Evolutionary conservation across 768 basidiomycete genomes (phyloP), one percentile per base, ranked within the genome.

Genomic region (Collybiopsis luxurians): DNA sequence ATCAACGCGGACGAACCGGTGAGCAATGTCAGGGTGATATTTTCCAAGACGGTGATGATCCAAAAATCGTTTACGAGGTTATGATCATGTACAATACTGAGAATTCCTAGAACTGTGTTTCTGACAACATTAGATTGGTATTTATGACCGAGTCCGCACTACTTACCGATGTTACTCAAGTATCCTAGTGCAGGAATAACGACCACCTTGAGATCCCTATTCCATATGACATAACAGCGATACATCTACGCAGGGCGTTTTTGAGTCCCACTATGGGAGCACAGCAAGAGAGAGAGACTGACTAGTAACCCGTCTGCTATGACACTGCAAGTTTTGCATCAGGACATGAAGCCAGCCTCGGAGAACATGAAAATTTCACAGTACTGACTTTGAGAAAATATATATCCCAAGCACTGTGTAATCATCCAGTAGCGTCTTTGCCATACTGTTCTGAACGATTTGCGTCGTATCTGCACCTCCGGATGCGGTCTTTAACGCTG

Each of bases 171-270:
- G 24, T 58, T 52, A 9, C 23, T 30, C 17, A 64, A 15, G 24
- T 50, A 55, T 9, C 59, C 42, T 4, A 66, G 30, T 13, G 53
- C 3, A 13, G 65, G 65, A 10, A 61, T 26, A 2, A 58, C 27
- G 21, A 64, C 56, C n/a, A 64, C 53, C 0, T 30, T 50, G 13
- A 31, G 52, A 48, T 59, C 62, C 19, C 49, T 53, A 6, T 58
- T 48, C 63, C 65, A 66, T n/a, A 66, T 58, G 11, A 63, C 56
- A 26, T 31, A 62, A 50, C 63, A 64, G 3, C 65, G 59, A 54
- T 66, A 64, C n/a, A 64, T 62, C 63, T 66, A 39, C 13, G 31
- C 11, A 63, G 63, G 44, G 59, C 61, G 38, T 56, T 61, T 47
- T 59, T 36, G 7, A 36, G 27, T 17, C 28, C 28, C 6, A 15